Base-by-base conservation (phyloP, 495 filamentous ascomycete genomes). In the Copromyces sp. region DNA sequence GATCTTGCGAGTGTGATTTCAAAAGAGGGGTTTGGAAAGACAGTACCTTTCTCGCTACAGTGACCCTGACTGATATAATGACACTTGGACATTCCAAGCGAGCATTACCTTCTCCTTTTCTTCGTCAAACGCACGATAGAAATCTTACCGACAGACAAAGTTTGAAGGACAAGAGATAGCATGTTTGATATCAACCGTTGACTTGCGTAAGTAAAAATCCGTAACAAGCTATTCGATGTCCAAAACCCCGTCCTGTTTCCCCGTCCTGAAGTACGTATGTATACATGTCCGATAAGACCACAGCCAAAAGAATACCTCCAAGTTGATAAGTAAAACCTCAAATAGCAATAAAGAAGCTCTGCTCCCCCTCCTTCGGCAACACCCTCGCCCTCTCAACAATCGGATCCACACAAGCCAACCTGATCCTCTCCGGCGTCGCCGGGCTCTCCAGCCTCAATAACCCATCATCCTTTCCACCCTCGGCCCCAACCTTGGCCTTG, bases 341-440 rank as follows among this genome's bases (percentile, higher is more conserved):
- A 75, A 86, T 86, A 16, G 82, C 79, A 75, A 86, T 79, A 68
- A 98, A 98, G 80, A 95, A 98, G 72, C 92, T 94, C 90, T 94
- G 93, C 89, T 98, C 94, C 4, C 94, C 95, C 75, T 94, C 92
- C 83, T 84, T 86, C 9, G 91, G 89, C 75, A 86, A 74, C 39
- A 98, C 94, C 71, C 87, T 84, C 14, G 89, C 88, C 79, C 91
- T 84, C 82, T 92, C 89, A 73, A 98, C 83, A 77, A 98, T 96
- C 32, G 91, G 91, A 88, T 98, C 95, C 24, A 88, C 91, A 81
- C 94, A 95, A 37, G 88, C 89, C 32, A 94, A 79, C 75, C 95
- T 83, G 70, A 98, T 94, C 79, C 93, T 87, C 85, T 98, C 95
- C 0, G 93, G 89, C 38, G 95, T 98, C 4, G 92, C 92, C 14